Evolutionary conservation across 371 early-diverging fungal genomes (phyloP).

Genomic region (Mucor velutinosus): DNA sequence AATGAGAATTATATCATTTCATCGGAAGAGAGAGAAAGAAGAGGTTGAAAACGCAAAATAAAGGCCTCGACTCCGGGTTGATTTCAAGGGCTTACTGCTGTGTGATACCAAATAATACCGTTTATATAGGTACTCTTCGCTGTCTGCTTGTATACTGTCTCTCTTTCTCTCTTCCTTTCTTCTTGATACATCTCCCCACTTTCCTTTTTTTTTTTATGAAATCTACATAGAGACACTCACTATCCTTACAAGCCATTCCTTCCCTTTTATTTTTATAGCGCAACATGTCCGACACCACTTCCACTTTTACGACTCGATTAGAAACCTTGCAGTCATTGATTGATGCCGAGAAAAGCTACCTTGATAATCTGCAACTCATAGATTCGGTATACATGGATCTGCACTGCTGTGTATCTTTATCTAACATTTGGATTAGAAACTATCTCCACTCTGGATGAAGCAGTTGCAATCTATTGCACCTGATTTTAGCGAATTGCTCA

Average conservation of each 20-base stretch:
- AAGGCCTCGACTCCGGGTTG: conserved; percentile 20
- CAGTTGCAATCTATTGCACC: conserved; percentile 19
- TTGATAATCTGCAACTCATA: conserved; percentile 26
- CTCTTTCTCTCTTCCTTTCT: neutral
- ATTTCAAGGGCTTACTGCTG: conserved; percentile 17
- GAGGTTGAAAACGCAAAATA: neutral
- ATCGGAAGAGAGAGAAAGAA: neutral
- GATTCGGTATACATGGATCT: conserved; percentile 23
- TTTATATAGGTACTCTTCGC: neutral
- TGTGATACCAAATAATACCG: neutral
- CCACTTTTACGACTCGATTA: conserved; percentile 7
- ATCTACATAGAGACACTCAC: conserved; percentile 1
- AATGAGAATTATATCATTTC: neutral
- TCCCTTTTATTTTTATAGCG: neutral
- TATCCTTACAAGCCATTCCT: conserved; percentile 3
- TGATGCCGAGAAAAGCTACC: conserved; percentile 32
- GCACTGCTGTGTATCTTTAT: neutral
- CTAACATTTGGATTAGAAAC: conserved; percentile 11
- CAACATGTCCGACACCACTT: conserved; percentile 2
- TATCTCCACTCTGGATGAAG: conserved; percentile 34
- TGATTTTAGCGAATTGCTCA: conserved; percentile 28
- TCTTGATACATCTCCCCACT: neutral
- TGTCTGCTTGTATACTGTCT: neutral
- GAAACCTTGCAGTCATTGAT: conserved; percentile 22
- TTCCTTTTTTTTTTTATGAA: conserved; percentile 1